Evolutionary conservation across 2,329 filamentous ascomycete species (phyloP).

Genomic region (Fusarium ramigenum): DNA sequence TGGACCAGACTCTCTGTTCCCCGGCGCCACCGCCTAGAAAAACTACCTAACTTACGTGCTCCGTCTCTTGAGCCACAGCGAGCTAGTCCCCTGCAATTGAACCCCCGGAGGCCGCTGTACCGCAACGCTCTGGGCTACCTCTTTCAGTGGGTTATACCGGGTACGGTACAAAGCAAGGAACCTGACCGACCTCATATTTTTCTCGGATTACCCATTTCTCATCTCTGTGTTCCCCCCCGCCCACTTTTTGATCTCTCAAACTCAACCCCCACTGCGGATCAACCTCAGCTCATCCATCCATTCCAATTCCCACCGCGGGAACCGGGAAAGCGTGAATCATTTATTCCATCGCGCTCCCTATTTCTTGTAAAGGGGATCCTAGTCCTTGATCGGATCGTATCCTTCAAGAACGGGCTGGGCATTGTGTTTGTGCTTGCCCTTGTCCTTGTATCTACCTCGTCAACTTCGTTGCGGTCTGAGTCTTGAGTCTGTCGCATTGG

Average conservation of each 20-base stretch:
- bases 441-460: constrained; percentile 4
- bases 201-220: background rate
- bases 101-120: constrained; percentile 33
- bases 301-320: constrained; percentile 32
- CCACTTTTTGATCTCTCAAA: constrained; percentile 13
- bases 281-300: constrained; percentile 31
- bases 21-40: constrained; percentile 32
- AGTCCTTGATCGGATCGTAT: constrained; percentile 19
- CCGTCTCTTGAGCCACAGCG: constrained; percentile 19
- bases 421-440: constrained; percentile 7
- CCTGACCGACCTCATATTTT: constrained; percentile 18
- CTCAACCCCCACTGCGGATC: constrained; percentile 31
- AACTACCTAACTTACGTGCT: background rate
- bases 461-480: constrained; percentile 20
- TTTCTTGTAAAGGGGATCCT: constrained; percentile 30
- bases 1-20: constrained; percentile 23
- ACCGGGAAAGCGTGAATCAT: constrained; percentile 36
- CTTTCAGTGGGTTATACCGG: constrained; percentile 7
- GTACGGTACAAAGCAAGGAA: constrained; percentile 13
- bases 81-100: constrained; percentile 16
- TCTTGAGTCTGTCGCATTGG: constrained; percentile 14
- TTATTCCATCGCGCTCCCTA: constrained; percentile 11
- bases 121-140: constrained; percentile 23
- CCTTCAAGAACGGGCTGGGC: constrained; percentile 23
- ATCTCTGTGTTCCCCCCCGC: background rate